Evolutionary conservation across 2,329 filamentous ascomycete species (phyloP).

Genomic region (Ophiocordyceps camponoti-floridani): DNA sequence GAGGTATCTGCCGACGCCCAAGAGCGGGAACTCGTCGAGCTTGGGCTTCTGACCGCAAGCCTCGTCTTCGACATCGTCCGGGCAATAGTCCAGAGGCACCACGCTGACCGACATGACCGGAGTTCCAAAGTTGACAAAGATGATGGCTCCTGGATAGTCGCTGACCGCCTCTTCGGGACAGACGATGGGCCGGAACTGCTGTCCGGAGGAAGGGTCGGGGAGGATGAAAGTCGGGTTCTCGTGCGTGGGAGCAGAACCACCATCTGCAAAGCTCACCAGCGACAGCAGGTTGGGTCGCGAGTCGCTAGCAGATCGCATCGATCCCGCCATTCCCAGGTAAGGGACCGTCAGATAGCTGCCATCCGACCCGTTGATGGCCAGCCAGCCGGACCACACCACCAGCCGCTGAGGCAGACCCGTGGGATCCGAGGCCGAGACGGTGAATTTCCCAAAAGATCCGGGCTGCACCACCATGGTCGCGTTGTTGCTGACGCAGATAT

Average conservation of each 20-base stretch:
- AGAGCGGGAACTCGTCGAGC: neutral
- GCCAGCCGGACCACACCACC: constrained; percentile 4
- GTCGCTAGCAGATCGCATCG: neutral
- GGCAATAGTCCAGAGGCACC: neutral
- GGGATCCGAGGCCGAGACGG: constrained; percentile 1
- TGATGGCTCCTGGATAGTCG: neutral
- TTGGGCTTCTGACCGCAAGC: neutral
- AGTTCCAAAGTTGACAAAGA: neutral
- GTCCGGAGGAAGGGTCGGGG: neutral
- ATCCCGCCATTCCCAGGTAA: constrained; percentile 2
- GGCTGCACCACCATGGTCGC: neutral
- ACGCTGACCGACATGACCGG: neutral
- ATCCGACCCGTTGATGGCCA: constrained; percentile 2
- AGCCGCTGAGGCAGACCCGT: neutral
- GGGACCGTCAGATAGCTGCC: constrained; percentile 2
- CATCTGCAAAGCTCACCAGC: neutral
- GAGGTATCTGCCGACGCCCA: neutral
- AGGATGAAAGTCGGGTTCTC: neutral
- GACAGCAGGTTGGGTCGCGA: neutral
- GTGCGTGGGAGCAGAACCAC: neutral
- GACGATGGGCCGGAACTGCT: neutral
- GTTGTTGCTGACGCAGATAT: constrained; percentile 1
- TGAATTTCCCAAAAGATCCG: constrained; percentile 1
- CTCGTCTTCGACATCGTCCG: neutral
- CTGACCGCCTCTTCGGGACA: neutral